phyloP scores from a whole-genome alignment of 2,329 filamentous ascomycete genomes.

The Colletotrichum brevisporum region DNA sequence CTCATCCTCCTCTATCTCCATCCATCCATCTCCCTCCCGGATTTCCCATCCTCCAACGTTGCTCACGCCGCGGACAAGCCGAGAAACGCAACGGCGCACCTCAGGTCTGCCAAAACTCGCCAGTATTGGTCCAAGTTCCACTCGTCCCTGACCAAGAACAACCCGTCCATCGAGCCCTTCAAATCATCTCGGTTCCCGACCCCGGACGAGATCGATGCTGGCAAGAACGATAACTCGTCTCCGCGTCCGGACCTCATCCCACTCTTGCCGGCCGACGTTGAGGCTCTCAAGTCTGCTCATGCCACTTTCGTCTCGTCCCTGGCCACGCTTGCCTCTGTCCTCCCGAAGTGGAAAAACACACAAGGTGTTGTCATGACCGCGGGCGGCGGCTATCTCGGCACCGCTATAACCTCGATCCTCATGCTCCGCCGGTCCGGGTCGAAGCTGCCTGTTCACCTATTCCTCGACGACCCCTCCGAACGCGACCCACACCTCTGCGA shows the following conservation, averaged over 20 bases:
- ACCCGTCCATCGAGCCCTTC: slow-evolving; percentile 29
- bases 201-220: slow-evolving; percentile 32
- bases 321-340: slow-evolving; percentile 48
- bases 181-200: slow-evolving; percentile 7
- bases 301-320: slow-evolving; percentile 50
- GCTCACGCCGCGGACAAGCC: neutral
- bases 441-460: slow-evolving; percentile 60
- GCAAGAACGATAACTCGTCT: slow-evolving; percentile 20
- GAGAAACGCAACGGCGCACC: slow-evolving; percentile 27
- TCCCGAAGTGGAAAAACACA: slow-evolving; percentile 50
- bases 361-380: slow-evolving; percentile 67
- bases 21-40: neutral
- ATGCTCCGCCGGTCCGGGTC: slow-evolving; percentile 67
- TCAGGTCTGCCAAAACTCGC: slow-evolving; percentile 25
- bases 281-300: slow-evolving; percentile 28
- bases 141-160: slow-evolving; percentile 13
- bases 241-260: slow-evolving; percentile 37
- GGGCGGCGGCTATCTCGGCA: slow-evolving; percentile 61
- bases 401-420: slow-evolving; percentile 63
- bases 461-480: slow-evolving; percentile 50
- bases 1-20: slow-evolving; percentile 2
- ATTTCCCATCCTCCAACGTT: too few species aligned
- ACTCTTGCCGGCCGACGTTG: slow-evolving; percentile 20
- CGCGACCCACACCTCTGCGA: slow-evolving; percentile 51
- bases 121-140: slow-evolving; percentile 37